phyloP scores from a whole-genome alignment of 441 rosid genomes.

The Jatropha multifida region DNA sequence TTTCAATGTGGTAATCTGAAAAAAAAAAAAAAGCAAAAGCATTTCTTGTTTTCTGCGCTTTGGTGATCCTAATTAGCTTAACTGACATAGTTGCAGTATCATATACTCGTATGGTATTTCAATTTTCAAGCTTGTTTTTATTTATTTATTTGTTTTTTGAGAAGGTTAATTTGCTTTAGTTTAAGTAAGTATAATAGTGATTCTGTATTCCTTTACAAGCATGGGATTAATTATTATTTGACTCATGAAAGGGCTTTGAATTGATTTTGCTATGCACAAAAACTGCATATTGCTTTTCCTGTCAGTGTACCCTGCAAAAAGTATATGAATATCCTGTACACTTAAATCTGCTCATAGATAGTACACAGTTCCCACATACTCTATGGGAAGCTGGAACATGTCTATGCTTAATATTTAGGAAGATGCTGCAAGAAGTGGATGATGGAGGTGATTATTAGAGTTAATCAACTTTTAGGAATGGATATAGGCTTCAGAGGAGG shows the following conservation, averaged over 20 bases:
- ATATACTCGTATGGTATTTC: neutral
- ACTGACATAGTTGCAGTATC: neutral
- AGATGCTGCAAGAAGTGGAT: neutral
- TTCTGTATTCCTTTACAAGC: neutral
- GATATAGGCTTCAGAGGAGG: neutral
- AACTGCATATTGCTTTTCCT: neutral
- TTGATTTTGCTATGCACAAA: neutral
- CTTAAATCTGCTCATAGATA: neutral
- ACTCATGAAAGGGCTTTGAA: neutral
- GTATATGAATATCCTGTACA: neutral
- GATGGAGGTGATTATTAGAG: neutral
- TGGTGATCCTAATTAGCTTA: neutral
- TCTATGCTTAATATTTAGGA: neutral
- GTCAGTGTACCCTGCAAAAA: neutral
- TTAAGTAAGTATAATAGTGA: neutral
- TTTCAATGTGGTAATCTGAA: conserved; percentile 64
- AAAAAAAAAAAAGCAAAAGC: neutral
- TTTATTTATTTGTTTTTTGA: no score
- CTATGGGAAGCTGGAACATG: neutral
- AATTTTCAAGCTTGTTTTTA: conserved; percentile 4
- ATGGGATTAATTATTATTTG: neutral
- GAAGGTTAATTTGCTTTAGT: neutral
- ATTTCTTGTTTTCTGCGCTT: no score
- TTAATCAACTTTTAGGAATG: neutral
- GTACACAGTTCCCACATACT: neutral